Percentiles rank a stretch among this genome's conserved stretches.
Evolutionary conservation across 2,329 filamentous ascomycete species (phyloP).

Genomic region (Zymoseptoria passerinii): DNA sequence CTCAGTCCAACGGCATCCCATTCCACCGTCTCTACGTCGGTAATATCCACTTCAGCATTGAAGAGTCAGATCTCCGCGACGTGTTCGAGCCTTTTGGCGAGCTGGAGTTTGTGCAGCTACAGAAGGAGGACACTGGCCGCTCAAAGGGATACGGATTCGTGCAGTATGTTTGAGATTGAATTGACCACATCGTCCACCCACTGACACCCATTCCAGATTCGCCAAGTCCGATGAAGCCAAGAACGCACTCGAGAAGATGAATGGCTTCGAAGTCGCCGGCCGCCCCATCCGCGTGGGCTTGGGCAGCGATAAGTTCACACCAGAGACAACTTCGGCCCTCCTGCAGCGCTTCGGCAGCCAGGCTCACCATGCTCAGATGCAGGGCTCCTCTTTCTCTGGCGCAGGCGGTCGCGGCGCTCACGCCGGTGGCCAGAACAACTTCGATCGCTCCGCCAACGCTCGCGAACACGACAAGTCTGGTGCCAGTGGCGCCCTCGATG

Average conservation of each 20-base stretch:
- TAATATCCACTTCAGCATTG: conserved; percentile 99
- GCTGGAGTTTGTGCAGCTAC: conserved; percentile 92
- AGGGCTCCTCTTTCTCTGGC: conserved; percentile 72
- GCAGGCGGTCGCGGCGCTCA: conserved; percentile 79
- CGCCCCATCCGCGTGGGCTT: conserved; percentile 97
- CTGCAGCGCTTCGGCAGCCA: conserved; percentile 85
- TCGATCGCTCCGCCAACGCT: conserved; percentile 74
- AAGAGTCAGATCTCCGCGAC: conserved; percentile 87
- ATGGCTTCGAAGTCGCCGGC: conserved; percentile 94
- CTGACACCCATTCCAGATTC: conserved; percentile 21
- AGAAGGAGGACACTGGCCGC: conserved; percentile 86
- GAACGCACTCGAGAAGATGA: conserved; percentile 97
- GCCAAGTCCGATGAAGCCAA: conserved; percentile 77
- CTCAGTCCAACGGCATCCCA: conserved; percentile 73
- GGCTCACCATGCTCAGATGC: conserved; percentile 46
- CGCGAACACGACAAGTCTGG: conserved; percentile 79
- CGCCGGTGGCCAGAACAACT: conserved; percentile 64
- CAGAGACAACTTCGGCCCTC: conserved; percentile 88
- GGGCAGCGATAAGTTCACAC: conserved; percentile 99
- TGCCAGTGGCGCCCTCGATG: conserved; percentile 88
- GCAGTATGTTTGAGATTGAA: conserved; percentile 59
- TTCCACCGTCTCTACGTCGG: conserved; percentile 98
- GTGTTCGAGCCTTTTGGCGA: conserved; percentile 97
- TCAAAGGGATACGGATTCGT: conserved; percentile 97
- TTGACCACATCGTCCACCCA: not conserved